Percentiles rank a stretch among this genome's conserved stretches.
Evolutionary conservation across 169 alveolate species (phyloP).

Genomic region (Plasmodium malariae): DNA sequence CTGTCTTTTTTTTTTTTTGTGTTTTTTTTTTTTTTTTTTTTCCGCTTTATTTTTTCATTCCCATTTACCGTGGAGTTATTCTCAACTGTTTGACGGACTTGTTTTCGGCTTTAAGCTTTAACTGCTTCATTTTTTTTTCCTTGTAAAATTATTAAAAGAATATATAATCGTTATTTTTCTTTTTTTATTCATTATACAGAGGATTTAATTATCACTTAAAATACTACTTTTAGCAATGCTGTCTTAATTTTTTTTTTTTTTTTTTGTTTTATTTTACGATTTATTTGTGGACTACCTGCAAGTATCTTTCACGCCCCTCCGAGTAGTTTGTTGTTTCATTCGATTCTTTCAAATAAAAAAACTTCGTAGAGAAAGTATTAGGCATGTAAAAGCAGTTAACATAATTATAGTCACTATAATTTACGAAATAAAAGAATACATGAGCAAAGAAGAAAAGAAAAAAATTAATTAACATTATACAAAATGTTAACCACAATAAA

Average conservation of each 20-base stretch:
- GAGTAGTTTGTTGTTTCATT: conserved; percentile 40
- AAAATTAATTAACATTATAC: conserved; percentile 42
- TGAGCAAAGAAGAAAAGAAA: conserved; percentile 13
- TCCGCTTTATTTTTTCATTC: too few relatives aligned
- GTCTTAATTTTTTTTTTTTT: not conserved
- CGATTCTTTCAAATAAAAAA: conserved; percentile 47
- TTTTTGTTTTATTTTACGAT: not conserved
- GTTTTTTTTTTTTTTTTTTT: too few relatives aligned
- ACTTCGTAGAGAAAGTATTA: conserved; percentile 3
- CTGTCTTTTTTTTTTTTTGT: too few relatives aligned
- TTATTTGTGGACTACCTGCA: conserved; percentile 31
- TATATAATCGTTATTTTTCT: not conserved
- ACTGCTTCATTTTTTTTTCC: conserved; percentile 74
- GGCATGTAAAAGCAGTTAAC: conserved; percentile 54
- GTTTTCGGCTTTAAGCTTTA: conserved; percentile 47
- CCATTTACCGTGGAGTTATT: conserved; percentile 57
- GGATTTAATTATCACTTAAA: too few relatives aligned
- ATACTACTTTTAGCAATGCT: not conserved
- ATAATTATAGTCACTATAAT: conserved; percentile 4
- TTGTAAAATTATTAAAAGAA: conserved; percentile 14
- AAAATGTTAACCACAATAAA: conserved; percentile 10
- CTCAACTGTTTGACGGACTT: conserved; percentile 67
- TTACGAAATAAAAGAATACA: conserved; percentile 12
- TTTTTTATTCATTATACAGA: not conserved
- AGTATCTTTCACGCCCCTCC: conserved; percentile 62